Base-by-base conservation (phyloP, 345 rosid genomes). In the Aquilaria sinensis region DNA sequence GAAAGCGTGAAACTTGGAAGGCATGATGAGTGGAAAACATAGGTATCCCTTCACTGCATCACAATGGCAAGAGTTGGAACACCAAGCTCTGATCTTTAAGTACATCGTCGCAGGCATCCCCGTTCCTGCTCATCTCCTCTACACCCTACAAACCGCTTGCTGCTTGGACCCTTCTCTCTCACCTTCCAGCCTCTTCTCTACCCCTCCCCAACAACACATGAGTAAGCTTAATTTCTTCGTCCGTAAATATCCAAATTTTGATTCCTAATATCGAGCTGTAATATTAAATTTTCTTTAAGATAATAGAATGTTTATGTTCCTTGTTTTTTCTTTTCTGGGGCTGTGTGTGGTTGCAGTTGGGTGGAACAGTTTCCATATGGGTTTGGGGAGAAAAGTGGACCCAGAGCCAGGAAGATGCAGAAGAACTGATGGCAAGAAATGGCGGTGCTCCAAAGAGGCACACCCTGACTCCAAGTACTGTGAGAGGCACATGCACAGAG, bases 401-500 rank as follows among this genome's bases (percentile, higher is more conserved):
- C 87, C 91, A 3, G 96, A 89, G 76, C 96, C 94, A 1, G 91
- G 94, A 48, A 75, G 96, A 65, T 89, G 96, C 54, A 78, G 89
- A 64, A 86, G 96, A 74, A 86, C 93, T 0, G 96, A 89, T 59
- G 96, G 96, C 10, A 89, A 89, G 84, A 89, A 89, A 70, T 89
- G 96, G 96, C 83, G 96, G 83, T 89, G 96, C 79, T 86, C 96
- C 2, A 89, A 86, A 64, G 92, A 87, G 69, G 95, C 90, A 52
- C 80, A 87, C 70, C 84, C 87, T 0, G 80, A 75, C 80, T 92
- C 98, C 5, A 92, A 92, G 57, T 92, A 89, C 78, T 92, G 98
- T 75, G 98, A 89, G 31, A 85, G 81, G 72, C 98, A 92, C 81
- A 92, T 92, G 98, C 96, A 89, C 53, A 85, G 98, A 81, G 98